These are phyloP conservation scores for Rhizopus arrhizus DNA, from an alignment of 371 early-diverging fungal species.

Conservation along the genomic window DNA sequence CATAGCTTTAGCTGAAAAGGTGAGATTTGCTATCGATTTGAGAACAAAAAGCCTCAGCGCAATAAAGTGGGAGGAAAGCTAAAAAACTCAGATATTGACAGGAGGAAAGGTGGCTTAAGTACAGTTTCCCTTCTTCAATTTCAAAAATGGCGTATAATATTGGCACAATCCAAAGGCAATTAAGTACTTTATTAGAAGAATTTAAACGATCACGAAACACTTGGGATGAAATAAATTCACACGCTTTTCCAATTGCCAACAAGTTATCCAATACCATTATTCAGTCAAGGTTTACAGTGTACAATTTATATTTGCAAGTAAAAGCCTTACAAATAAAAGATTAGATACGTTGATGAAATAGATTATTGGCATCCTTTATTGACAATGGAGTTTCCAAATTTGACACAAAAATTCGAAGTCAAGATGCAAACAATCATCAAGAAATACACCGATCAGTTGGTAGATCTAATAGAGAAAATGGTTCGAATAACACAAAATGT, in stretches of 20 bases:
- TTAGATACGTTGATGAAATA: conserved; percentile 47
- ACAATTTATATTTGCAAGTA: background rate
- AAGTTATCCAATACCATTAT: conserved; percentile 42
- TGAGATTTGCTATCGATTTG: no score
- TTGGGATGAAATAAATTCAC: conserved; percentile 47
- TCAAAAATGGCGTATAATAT: conserved; percentile 31
- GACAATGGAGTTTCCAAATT: conserved; percentile 29
- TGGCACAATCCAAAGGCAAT: conserved; percentile 40
- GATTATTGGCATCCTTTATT: conserved; percentile 53
- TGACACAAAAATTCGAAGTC: conserved; percentile 35
- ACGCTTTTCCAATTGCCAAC: conserved; percentile 40
- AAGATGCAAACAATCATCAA: conserved; percentile 34
- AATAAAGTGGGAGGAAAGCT: no score
- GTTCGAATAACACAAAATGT: conserved; percentile 12
- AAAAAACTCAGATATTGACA: background rate
- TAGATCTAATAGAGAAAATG: conserved; percentile 33
- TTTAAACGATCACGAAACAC: conserved; percentile 35
- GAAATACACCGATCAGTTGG: conserved; percentile 26
- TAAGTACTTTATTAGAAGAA: conserved; percentile 38
- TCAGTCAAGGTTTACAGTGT: conserved; percentile 35
- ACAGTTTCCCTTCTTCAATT: conserved; percentile 3
- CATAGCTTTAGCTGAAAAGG: no score
- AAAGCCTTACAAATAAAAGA: background rate
- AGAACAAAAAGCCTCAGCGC: no score
- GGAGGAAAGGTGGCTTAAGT: background rate